Conservation (phyloP, 2,329 filamentous ascomycete genomes). For the Sphaerulina populicola region DNA sequence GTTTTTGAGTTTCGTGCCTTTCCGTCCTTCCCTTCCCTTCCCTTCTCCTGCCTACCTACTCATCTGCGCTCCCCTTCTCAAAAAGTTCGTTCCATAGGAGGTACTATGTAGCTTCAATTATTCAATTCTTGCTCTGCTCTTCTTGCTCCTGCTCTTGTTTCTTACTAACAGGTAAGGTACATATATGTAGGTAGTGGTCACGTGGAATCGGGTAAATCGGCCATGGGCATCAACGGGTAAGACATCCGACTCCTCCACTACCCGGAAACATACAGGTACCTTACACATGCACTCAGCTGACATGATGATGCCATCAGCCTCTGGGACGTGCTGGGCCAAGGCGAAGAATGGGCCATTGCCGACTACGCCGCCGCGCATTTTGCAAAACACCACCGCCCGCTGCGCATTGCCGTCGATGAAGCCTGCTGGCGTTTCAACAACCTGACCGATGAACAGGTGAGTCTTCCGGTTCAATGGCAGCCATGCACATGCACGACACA, state of each 20-base stretch:
- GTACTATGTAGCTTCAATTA: too few relatives aligned
- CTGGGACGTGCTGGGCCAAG: conserved; percentile 35
- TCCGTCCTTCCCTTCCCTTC: too few relatives aligned
- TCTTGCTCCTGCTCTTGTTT: too few relatives aligned
- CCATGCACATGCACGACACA: too few relatives aligned
- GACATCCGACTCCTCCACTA: not conserved
- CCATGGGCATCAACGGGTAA: conserved; percentile 18
- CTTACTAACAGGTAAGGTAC: too few relatives aligned
- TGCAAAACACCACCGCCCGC: conserved; percentile 30
- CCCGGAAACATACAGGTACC: not conserved
- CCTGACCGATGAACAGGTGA: conserved; percentile 26
- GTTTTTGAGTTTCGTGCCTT: too few relatives aligned
- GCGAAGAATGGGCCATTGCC: conserved; percentile 30
- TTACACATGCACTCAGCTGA: not conserved
- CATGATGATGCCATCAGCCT: conserved; percentile 17
- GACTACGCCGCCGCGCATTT: conserved; percentile 36
- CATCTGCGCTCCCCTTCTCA: too few relatives aligned
- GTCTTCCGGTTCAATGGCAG: not conserved
- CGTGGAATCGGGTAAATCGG: not conserved
- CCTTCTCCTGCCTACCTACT: too few relatives aligned
- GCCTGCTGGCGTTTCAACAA: conserved; percentile 41
- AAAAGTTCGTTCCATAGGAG: too few relatives aligned
- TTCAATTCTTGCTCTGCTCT: too few relatives aligned
- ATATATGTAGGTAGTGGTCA: too few relatives aligned
- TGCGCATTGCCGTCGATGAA: conserved; percentile 39